Percentiles rank a stretch among this genome's conserved stretches.
phyloP scores from a whole-genome alignment of 805 yeast genomes.

The Torulaspora gathmanii region DNA sequence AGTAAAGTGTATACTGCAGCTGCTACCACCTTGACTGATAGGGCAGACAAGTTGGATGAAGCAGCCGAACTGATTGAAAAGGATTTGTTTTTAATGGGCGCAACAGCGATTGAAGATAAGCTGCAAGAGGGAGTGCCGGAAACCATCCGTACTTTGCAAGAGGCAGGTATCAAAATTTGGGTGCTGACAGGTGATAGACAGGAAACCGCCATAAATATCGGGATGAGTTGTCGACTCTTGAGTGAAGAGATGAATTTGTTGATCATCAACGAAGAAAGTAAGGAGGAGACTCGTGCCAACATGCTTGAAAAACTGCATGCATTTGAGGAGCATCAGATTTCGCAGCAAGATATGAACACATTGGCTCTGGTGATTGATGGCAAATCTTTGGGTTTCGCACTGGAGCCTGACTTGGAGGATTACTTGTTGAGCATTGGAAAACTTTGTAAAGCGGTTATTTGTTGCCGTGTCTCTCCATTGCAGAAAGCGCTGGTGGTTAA shows the following conservation, averaged over 20 bases:
- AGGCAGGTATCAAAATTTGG: slow-evolving; percentile 97
- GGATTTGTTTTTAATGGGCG: slow-evolving; percentile 78
- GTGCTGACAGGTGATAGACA: slow-evolving; percentile 97
- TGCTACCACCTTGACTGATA: slow-evolving; percentile 69
- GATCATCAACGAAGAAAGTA: slow-evolving; percentile 79
- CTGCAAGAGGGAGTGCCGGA: slow-evolving; percentile 98
- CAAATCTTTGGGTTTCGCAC: slow-evolving; percentile 78
- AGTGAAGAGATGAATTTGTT: slow-evolving; percentile 95
- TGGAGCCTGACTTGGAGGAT: slow-evolving; percentile 76
- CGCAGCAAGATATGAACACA: slow-evolving; percentile 65
- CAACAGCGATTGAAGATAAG: slow-evolving; percentile 97
- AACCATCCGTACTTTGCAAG: slow-evolving; percentile 89
- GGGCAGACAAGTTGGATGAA: slow-evolving; percentile 72
- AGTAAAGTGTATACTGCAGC: slow-evolving; percentile 63
- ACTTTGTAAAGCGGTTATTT: slow-evolving; percentile 89
- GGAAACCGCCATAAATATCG: slow-evolving; percentile 97
- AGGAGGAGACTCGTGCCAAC: slow-evolving; percentile 71
- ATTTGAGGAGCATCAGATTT: slow-evolving; percentile 58
- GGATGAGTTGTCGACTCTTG: slow-evolving; percentile 92
- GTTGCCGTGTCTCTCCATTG: slow-evolving; percentile 96
- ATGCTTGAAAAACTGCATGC: slow-evolving; percentile 72
- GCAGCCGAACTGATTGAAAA: slow-evolving; percentile 87
- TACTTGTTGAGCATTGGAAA: slow-evolving; percentile 74
- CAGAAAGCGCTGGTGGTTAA: slow-evolving; percentile 96
- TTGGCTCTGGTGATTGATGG: slow-evolving; percentile 94